Conservation (phyloP, 768 basidiomycete genomes). For the Sporobolomyces phaffii region DNA sequence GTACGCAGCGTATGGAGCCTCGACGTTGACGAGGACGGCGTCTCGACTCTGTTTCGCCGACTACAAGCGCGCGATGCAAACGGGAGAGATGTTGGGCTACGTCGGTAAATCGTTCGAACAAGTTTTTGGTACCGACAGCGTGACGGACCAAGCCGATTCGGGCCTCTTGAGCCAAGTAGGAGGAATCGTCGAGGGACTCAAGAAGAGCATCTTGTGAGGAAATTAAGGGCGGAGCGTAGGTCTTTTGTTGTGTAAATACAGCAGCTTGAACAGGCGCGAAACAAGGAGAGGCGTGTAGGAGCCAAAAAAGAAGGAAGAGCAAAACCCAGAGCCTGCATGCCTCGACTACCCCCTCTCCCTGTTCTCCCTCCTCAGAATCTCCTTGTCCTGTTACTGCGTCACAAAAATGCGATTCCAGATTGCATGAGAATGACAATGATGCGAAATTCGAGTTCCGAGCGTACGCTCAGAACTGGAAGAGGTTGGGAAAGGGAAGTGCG, state of each 20-base stretch:
- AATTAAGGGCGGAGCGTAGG: no score
- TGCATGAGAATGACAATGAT: no score
- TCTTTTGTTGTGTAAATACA: not conserved
- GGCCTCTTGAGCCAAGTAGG: conserved; percentile 4
- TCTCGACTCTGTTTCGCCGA: conserved; percentile 69
- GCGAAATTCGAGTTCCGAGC: no score
- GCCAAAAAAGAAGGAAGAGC: no score
- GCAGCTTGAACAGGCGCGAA: no score
- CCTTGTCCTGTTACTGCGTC: no score
- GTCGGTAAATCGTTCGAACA: conserved; percentile 65
- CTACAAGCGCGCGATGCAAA: conserved; percentile 73
- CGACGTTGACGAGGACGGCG: conserved; percentile 78
- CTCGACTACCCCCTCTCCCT: no score
- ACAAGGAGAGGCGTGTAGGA: no score
- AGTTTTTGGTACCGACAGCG: conserved; percentile 55
- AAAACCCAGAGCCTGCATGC: no score
- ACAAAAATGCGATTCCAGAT: not conserved
- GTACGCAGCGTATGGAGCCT: conserved; percentile 76
- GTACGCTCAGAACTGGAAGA: no score
- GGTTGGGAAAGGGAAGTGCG: no score
- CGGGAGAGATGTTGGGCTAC: conserved; percentile 62
- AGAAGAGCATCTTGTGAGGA: conserved; percentile 10
- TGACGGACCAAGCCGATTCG: conserved; percentile 4
- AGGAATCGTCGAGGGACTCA: conserved; percentile 9
- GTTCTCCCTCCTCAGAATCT: no score